These are phyloP conservation scores for Melanomma pulvis-pyrius DNA, from an alignment of 495 filamentous ascomycete genomes.

Conservation along the genomic window DNA sequence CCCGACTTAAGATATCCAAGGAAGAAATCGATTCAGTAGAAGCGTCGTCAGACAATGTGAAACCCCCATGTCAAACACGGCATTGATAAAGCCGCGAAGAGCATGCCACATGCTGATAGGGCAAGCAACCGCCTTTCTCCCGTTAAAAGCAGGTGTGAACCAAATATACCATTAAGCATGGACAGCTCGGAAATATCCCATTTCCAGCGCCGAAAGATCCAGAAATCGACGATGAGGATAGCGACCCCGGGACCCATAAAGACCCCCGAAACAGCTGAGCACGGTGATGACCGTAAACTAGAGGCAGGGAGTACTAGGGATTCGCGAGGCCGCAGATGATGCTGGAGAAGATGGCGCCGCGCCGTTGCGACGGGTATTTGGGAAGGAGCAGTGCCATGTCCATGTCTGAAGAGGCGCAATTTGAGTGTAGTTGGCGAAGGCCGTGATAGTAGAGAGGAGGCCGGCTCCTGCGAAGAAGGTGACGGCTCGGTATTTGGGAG, in stretches of 20 bases:
- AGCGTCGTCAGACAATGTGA: constrained; percentile 2
- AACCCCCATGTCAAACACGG: not conserved
- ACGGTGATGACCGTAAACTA: constrained; percentile 22
- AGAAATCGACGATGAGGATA: constrained; percentile 30
- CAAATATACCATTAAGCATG: constrained; percentile 43
- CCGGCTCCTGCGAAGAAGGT: constrained; percentile 52
- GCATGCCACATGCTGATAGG: constrained; percentile 30
- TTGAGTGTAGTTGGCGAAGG: constrained; percentile 44
- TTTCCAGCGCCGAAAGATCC: constrained; percentile 46
- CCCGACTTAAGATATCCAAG: constrained; percentile 10
- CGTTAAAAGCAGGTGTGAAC: constrained; percentile 50
- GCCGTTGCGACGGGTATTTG: constrained; percentile 13
- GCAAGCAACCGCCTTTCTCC: constrained; percentile 49
- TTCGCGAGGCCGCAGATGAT: constrained; percentile 13
- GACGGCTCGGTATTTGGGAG: constrained; percentile 44
- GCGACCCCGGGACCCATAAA: constrained; percentile 16
- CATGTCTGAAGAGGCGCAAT: constrained; percentile 50
- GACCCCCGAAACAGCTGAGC: constrained; percentile 20
- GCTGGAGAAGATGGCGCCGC: constrained; percentile 17
- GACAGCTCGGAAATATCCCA: constrained; percentile 51
- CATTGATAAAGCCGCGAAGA: constrained; percentile 8
- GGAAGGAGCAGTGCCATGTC: constrained; percentile 45
- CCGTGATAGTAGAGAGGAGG: constrained; percentile 42
- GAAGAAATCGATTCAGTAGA: constrained; percentile 14
- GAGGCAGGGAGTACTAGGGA: constrained; percentile 21